These are phyloP conservation scores for Picochlorum sp. DNA, from an alignment of 139 green algal genomes.

Conservation along the genomic window DNA sequence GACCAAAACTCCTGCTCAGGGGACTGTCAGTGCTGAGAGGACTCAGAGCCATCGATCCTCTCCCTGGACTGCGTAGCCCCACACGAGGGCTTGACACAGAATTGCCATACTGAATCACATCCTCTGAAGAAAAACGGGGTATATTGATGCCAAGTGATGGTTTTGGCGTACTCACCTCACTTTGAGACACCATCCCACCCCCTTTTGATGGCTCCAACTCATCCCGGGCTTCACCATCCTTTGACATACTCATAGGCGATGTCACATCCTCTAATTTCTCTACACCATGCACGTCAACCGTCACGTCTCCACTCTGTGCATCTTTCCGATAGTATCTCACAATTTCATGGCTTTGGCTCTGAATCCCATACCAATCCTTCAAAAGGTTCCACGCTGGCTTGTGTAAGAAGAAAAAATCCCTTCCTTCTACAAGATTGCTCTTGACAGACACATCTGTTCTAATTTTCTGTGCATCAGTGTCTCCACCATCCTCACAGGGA, in stretches of 20 bases:
- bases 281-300: not conserved
- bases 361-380: constrained; percentile 39
- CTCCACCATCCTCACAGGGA: no score
- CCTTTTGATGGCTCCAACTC: no score
- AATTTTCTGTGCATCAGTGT: no score
- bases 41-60: not conserved
- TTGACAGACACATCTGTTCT: no score
- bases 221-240: not conserved
- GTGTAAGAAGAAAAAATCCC: constrained; percentile 31
- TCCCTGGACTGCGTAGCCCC: no score
- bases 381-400: constrained; percentile 41
- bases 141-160: no score
- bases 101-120: constrained; percentile 1
- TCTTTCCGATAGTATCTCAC: constrained; percentile 2
- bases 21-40: not conserved
- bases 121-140: not conserved
- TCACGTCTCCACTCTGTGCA: constrained; percentile 9
- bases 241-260: not conserved
- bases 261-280: not conserved
- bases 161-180: no score
- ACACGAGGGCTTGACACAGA: not conserved
- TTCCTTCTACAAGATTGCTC: constrained; percentile 20
- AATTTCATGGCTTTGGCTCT: constrained; percentile 11
- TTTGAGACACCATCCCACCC: no score
- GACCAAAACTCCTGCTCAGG: not conserved